Evolutionary conservation across 768 basidiomycete genomes (phyloP), one percentile per base, ranked within the genome.

Genomic region (Cystofilobasidium bisporidii): DNA sequence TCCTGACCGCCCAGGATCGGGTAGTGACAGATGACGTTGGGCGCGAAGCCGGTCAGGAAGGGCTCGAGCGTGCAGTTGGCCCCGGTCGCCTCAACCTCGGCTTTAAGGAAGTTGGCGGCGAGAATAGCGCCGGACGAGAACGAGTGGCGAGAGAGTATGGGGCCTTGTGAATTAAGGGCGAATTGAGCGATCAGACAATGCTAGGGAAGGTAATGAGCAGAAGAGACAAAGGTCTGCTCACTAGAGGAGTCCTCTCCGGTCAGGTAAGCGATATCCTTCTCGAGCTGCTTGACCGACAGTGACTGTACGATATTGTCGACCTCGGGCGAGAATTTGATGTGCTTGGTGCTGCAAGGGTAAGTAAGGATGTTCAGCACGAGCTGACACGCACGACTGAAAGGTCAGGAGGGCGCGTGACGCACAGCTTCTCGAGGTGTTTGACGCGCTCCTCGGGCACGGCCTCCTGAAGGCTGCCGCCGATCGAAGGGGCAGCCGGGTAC

Each of bases 11-110:
- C 41, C 17, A 58, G 17, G 32, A 24, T 33, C 14, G 73, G 79
- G 63, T 80, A 90, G 85, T 71, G 61, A 68, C 91, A 94, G 66
- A 94, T 81, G 55, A 94, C 86, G 73, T 94, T 91, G 14, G 92
- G 91, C 4, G 88, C 82, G 74, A 89, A 92, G 10, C 87, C 89
- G 18, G 50, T 12, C 32, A 85, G 75, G 82, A 91, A 96, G 0
- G 79, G 73, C 72, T 80, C 80, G 33, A 90, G 80, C 67, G 82
- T 80, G 76, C 91, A 94, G 3, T 77, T 77, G 1, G 89, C 90
- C 0, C 92, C 91, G 0, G 84, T 83, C 11, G 80, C 80, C 78
- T 92, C 87, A 61, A 92, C 75, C 62, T 74, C 80, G 18, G 77
- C 79, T 78, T 86, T 87, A 71, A 94, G 81, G 88, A 89, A 88